Percentiles rank a stretch among this genome's conserved stretches.
These are phyloP conservation scores for Malus domestica DNA, from an alignment of 306 rosid genomes.

Conservation along the genomic window ASM211411v1 NC_041802.1:29017001-29017500, in stretches of 20 bases:
- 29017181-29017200: conserved; percentile 28
- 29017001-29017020: neutral
- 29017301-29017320: accelerated
- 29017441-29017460: accelerated
- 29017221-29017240: conserved; percentile 33
- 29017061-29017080: too few relatives aligned
- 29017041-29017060: too few relatives aligned
- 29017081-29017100: too few relatives aligned
- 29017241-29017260: conserved; percentile 25
- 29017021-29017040: too few relatives aligned
- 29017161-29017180: conserved; percentile 12
- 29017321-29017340: accelerated
- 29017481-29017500: accelerated
- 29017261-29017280: conserved; percentile 20
- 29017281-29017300: conserved; percentile 40
- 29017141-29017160: neutral
- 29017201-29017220: conserved; percentile 36
- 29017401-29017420: too few relatives aligned
- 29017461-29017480: accelerated
- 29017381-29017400: accelerated
- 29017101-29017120: too few relatives aligned
- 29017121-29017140: neutral
- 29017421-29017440: too few relatives aligned
- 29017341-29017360: too few relatives aligned
- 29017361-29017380: accelerated